These are phyloP conservation scores for Erythrobasidium hasegawianum DNA, from an alignment of 1,284 basidiomycete species.

Conservation along the genomic window DNA sequence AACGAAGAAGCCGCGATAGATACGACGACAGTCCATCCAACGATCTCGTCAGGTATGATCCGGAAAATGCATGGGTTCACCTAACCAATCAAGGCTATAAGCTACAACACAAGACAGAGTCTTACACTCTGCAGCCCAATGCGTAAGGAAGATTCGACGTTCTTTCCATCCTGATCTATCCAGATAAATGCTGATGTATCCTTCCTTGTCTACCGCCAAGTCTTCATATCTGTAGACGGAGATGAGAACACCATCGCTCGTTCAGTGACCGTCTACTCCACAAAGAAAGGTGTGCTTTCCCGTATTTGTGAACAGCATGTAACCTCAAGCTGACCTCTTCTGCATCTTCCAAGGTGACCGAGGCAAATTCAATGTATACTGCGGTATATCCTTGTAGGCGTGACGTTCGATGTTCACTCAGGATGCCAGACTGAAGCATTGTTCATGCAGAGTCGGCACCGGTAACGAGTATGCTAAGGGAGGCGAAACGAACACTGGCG, in stretches of 20 bases:
- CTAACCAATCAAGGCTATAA: not conserved
- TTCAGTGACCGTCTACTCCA: not conserved
- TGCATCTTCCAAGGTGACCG: not conserved
- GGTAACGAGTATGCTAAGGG: not conserved
- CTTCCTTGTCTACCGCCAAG: not conserved
- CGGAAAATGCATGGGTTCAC: not conserved
- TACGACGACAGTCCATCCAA: too few relatives aligned
- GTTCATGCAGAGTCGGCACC: not conserved
- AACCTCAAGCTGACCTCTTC: too few relatives aligned
- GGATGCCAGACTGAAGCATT: too few relatives aligned
- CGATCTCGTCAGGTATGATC: not conserved
- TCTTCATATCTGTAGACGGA: not conserved
- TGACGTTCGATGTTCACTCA: too few relatives aligned
- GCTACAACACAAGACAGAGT: not conserved
- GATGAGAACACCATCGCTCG: not conserved
- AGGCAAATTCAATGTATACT: conserved; percentile 5
- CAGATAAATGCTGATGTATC: too few relatives aligned
- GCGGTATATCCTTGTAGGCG: not conserved
- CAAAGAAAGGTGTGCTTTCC: not conserved
- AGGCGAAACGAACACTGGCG: not conserved
- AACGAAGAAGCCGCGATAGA: too few relatives aligned
- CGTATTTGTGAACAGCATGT: too few relatives aligned
- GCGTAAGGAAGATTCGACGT: not conserved
- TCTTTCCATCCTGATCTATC: not conserved
- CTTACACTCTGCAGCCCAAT: not conserved